Percentiles rank a stretch among this genome's conserved stretches.
Conservation (phyloP, 2,329 filamentous ascomycete genomes). For the Sphaceloma murrayae region DNA sequence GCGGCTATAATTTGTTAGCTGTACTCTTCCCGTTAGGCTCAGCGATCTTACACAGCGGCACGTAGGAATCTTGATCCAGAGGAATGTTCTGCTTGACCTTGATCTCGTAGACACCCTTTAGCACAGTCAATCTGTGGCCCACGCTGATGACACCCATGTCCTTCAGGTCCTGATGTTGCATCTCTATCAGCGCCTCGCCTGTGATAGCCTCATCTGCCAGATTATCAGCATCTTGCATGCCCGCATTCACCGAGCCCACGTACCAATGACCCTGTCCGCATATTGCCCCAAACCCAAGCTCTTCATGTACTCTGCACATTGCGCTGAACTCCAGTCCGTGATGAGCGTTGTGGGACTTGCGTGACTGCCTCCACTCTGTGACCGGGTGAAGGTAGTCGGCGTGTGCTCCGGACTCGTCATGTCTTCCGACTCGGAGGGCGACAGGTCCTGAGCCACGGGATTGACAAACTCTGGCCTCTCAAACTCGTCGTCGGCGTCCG, state of each 20-base stretch:
- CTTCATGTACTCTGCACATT: slow-evolving; percentile 81
- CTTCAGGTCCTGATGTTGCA: slow-evolving; percentile 88
- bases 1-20: slow-evolving; percentile 52
- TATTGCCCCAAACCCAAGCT: slow-evolving; percentile 75
- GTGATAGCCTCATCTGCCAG: slow-evolving; percentile 74
- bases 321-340: slow-evolving; percentile 71
- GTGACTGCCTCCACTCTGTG: slow-evolving; percentile 47
- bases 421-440: slow-evolving; percentile 45
- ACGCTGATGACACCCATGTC: slow-evolving; percentile 90
- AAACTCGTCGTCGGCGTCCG: slow-evolving; percentile 74
- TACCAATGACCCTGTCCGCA: slow-evolving; percentile 71
- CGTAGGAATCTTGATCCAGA: slow-evolving; percentile 85
- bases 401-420: slow-evolving; percentile 52
- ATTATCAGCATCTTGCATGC: slow-evolving; percentile 14
- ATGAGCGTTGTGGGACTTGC: slow-evolving; percentile 65
- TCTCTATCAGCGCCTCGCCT: slow-evolving; percentile 77
- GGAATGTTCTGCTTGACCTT: slow-evolving; percentile 90
- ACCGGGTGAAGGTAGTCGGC: slow-evolving; percentile 66
- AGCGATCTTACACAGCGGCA: slow-evolving; percentile 85
- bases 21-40: too few relatives aligned
- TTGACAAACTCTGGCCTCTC: slow-evolving; percentile 62
- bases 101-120: slow-evolving; percentile 93
- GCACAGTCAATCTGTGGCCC: slow-evolving; percentile 84
- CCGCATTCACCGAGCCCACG: neutral
- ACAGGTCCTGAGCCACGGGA: slow-evolving; percentile 50